These are phyloP conservation scores for Alloteropsis angusta DNA, from an alignment of 202 grass and related monocot genomes.

Conservation along the genomic window DNA sequence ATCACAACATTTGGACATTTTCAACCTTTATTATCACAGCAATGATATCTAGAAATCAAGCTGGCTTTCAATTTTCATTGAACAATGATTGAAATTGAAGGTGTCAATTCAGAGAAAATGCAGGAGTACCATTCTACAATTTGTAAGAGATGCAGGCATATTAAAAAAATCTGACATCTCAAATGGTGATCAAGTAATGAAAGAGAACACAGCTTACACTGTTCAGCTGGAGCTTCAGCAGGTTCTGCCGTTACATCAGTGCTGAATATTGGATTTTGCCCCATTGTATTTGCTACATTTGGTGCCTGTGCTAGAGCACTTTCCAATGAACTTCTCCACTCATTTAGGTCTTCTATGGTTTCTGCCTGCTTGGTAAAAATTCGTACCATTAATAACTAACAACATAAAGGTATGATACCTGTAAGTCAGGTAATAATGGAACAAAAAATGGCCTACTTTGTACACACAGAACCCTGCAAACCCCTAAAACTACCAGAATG, in stretches of 20 bases:
- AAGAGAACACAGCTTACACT: conserved; percentile 46
- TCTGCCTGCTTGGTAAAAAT: conserved; percentile 57
- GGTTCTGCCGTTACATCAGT: conserved; percentile 40
- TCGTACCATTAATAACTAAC: conserved; percentile 10
- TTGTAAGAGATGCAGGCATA: background rate
- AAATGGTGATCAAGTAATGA: background rate
- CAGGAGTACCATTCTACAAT: conserved; percentile 5
- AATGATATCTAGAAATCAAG: background rate
- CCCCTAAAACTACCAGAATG: background rate
- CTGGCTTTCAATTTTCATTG: background rate
- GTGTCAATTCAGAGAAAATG: background rate
- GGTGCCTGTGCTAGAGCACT: conserved; percentile 79
- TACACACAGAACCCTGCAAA: background rate
- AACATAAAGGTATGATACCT: background rate
- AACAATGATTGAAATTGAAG: conserved; percentile 15
- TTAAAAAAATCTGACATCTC: conserved; percentile 9
- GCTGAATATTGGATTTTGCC: conserved; percentile 78
- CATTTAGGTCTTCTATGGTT: conserved; percentile 75
- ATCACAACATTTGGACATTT: conserved; percentile 5
- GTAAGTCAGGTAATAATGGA: background rate
- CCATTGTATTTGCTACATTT: conserved; percentile 38
- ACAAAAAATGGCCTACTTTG: background rate
- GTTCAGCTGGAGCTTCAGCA: conserved; percentile 56
- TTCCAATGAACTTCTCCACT: conserved; percentile 92
- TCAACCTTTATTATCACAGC: background rate